Percentiles rank a stretch among this genome's conserved stretches.
Evolutionary conservation across 2,329 filamentous ascomycete species (phyloP).

Genomic region (Lecanicillium sp.): DNA sequence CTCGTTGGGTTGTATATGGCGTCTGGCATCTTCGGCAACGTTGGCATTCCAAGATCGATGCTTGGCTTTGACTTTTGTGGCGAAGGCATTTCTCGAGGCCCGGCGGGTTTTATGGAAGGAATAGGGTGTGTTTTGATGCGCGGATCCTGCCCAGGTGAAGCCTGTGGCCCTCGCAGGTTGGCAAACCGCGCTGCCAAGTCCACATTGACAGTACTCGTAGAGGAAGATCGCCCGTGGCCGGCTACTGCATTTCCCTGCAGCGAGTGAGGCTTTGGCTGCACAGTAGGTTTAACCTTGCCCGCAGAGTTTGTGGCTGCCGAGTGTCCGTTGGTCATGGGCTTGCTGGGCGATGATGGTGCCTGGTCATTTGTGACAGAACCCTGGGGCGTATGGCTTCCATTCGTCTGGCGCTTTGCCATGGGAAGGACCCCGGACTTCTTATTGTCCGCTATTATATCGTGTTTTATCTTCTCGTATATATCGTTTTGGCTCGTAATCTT

Average conservation of each 20-base stretch:
- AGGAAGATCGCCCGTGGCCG: slow-evolving; percentile 18
- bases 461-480: slow-evolving; percentile 50
- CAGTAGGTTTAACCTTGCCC: slow-evolving; percentile 32
- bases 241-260: slow-evolving; percentile 51
- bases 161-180: slow-evolving; percentile 38
- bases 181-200: slow-evolving; percentile 51
- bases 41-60: slow-evolving; percentile 42
- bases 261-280: slow-evolving; percentile 60
- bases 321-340: background rate
- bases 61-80: slow-evolving; percentile 34
- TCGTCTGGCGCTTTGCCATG: slow-evolving; percentile 11
- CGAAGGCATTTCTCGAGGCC: slow-evolving; percentile 46
- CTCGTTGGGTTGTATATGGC: slow-evolving; percentile 73
- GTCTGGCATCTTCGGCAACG: slow-evolving; percentile 61
- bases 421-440: slow-evolving; percentile 49
- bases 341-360: slow-evolving; percentile 9
- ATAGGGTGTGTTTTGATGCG: slow-evolving; percentile 43
- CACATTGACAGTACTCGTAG: slow-evolving; percentile 24
- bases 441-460: slow-evolving; percentile 55
- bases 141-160: slow-evolving; percentile 39
- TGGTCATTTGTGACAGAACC: slow-evolving; percentile 6
- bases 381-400: slow-evolving; percentile 11
- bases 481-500: slow-evolving; percentile 39
- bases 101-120: slow-evolving; percentile 27
- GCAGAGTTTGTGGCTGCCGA: slow-evolving; percentile 11